Conservation (phyloP, 75 land plant genomes). For the Picea sitchensis region DNA sequence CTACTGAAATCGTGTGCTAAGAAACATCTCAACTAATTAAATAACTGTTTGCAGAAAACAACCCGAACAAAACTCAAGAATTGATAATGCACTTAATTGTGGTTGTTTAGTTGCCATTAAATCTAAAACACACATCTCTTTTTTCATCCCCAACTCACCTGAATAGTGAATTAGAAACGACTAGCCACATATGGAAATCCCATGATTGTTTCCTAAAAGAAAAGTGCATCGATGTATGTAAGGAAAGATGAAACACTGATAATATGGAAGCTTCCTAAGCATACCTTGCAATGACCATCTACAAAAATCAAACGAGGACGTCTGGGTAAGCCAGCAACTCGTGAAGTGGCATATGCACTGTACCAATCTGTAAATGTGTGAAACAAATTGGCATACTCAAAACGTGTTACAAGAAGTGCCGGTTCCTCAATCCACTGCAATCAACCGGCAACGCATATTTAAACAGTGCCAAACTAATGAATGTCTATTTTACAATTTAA, state of each 20-base stretch:
- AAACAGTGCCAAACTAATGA: too few species aligned
- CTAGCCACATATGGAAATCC: too few species aligned
- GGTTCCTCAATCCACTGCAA: slow-evolving; percentile 88
- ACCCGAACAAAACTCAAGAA: neutral
- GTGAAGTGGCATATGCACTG: slow-evolving; percentile 82
- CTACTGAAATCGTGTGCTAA: neutral
- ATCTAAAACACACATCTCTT: neutral
- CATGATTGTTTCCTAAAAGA: neutral
- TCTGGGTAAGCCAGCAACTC: slow-evolving; percentile 67
- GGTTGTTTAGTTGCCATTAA: neutral
- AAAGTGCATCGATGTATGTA: neutral
- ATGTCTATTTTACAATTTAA: too few species aligned
- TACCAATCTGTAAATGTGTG: slow-evolving; percentile 98
- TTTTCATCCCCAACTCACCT: neutral
- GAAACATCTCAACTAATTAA: neutral
- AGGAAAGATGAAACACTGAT: neutral
- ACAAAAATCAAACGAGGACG: slow-evolving; percentile 80
- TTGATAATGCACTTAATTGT: neutral
- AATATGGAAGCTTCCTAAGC: neutral
- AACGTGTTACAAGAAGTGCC: slow-evolving; percentile 73
- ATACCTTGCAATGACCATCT: slow-evolving; percentile 95
- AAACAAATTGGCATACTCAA: slow-evolving; percentile 97
- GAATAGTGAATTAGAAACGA: too few species aligned
- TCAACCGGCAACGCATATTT: neutral
- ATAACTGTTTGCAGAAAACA: neutral